These are phyloP conservation scores for Phytophthora melonis DNA, from an alignment of 352 stramenopile species.

Conservation along the genomic window DNA sequence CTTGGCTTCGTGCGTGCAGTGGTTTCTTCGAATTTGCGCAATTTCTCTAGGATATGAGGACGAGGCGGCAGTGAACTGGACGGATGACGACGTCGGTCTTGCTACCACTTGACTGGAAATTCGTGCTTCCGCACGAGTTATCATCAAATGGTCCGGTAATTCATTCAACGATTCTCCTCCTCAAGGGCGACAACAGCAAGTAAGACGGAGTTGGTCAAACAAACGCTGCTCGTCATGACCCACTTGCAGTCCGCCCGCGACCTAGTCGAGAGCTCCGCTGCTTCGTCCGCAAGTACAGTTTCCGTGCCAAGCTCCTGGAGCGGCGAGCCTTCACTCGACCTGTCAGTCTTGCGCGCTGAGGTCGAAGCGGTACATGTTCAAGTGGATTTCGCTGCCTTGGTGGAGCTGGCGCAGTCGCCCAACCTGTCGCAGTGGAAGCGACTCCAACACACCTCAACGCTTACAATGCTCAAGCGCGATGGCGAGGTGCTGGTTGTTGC, in stretches of 20 bases:
- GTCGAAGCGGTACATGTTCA: constrained; percentile 25
- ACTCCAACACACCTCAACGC: constrained; percentile 20
- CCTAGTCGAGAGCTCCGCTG: not conserved
- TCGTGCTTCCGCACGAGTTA: too few relatives aligned
- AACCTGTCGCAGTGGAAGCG: constrained; percentile 31
- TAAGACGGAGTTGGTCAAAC: too few relatives aligned
- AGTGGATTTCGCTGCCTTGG: constrained; percentile 26
- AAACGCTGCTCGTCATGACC: too few relatives aligned
- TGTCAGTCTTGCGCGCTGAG: constrained; percentile 4
- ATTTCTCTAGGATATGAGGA: too few relatives aligned
- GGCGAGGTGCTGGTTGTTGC: constrained; percentile 37
- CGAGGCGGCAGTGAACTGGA: too few relatives aligned
- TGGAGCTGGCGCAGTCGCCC: constrained; percentile 27
- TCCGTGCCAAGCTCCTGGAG: constrained; percentile 24
- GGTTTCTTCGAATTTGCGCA: too few relatives aligned
- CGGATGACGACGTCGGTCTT: too few relatives aligned
- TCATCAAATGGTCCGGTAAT: too few relatives aligned
- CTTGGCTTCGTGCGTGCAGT: too few relatives aligned
- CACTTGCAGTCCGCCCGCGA: not conserved
- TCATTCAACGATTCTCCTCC: too few relatives aligned
- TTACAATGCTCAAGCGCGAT: constrained; percentile 35
- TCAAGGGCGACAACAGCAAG: too few relatives aligned
- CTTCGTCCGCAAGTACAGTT: constrained; percentile 10
- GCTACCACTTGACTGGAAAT: too few relatives aligned
- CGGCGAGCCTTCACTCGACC: constrained; percentile 12